Evolutionary conservation across 495 filamentous ascomycete genomes (phyloP).

Genomic region (Aspergillus haitiensis): DNA sequence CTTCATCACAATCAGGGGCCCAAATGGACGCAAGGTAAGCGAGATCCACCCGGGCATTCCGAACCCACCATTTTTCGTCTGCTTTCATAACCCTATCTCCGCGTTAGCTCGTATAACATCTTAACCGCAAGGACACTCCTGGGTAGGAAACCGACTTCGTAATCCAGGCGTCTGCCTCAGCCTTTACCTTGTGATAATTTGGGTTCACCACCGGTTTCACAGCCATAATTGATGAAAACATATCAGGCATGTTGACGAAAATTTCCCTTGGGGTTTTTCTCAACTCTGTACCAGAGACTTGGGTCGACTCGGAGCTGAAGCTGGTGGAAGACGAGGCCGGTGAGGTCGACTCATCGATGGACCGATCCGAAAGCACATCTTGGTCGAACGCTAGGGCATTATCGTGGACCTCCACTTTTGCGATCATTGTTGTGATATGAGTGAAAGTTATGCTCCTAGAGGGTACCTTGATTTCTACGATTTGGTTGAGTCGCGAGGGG

Average conservation of each 20-base stretch:
- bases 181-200: constrained; percentile 8
- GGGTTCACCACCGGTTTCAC: constrained; percentile 13
- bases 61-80: not conserved
- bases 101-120: not conserved
- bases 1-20: constrained; percentile 3
- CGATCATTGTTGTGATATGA: not conserved
- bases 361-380: not conserved
- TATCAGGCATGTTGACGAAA: constrained; percentile 6
- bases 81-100: not conserved
- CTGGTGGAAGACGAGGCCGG: not conserved
- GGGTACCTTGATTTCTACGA: no score
- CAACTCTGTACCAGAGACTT: not conserved
- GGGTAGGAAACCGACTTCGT: not conserved
- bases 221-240: constrained; percentile 16
- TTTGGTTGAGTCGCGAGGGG: not conserved
- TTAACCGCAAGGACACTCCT: not conserved
- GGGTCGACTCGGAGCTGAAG: not conserved
- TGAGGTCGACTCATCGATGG: not conserved
- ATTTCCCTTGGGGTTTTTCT: not conserved
- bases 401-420: not conserved
- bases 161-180: constrained; percentile 9
- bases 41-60: not conserved
- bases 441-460: not conserved
- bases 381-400: not conserved
- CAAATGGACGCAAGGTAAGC: constrained; percentile 1